Base-by-base conservation (phyloP, 768 basidiomycete species). In the Suillus sp. region DNA sequence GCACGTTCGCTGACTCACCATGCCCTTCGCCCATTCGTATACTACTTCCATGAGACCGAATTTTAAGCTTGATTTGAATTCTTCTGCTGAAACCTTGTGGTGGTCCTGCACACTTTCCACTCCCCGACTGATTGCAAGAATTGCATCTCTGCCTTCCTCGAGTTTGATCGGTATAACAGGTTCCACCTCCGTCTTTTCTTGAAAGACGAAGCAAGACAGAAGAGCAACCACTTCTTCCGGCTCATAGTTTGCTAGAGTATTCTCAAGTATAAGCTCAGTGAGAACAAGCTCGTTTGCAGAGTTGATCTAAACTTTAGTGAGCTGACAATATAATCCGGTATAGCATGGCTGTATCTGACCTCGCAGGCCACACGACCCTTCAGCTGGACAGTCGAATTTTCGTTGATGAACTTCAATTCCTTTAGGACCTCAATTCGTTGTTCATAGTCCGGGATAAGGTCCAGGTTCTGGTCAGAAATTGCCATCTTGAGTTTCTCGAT, bases 301-400 rank as follows among this genome's bases (percentile, higher is more conserved):
- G 74, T 99, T 99, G 73, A 99, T 99, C 96, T 98, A 70, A n/a
- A 60, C 20, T 40, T 47, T 18, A 13, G 37, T 62, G 50, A 66
- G 43, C 48, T 62, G 62, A 6, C 4, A 40, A 67, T 40, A 63
- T 37, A 42, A 32, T 22, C 32, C 34, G 27, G 45, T 30, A 25
- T 16, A 14, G 14, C 40, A 53, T 55, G 10, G 18, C 16, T 13
- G 1, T 30, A 42, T 30, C 78, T 59, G 64, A 95, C 96, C 82
- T 99, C 97, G 80, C 97, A 99, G 37, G 97, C 97, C 18, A 99
- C 97, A 56, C 97, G 87, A 20, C 97, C 97, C 74, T 99, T 99
- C 57, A 99, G 83, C 35, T 93, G 83, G 3, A 99, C 95, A 0
- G 96, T 99, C 37, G 93, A 91, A 69, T 98, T 95, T 63, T 96